A percentile compares a stretch with the other conserved stretches of the same genome.
These are phyloP conservation scores for Pogostemon cablin DNA, from an alignment of 257 asterid species.

Conservation along the genomic window DNA sequence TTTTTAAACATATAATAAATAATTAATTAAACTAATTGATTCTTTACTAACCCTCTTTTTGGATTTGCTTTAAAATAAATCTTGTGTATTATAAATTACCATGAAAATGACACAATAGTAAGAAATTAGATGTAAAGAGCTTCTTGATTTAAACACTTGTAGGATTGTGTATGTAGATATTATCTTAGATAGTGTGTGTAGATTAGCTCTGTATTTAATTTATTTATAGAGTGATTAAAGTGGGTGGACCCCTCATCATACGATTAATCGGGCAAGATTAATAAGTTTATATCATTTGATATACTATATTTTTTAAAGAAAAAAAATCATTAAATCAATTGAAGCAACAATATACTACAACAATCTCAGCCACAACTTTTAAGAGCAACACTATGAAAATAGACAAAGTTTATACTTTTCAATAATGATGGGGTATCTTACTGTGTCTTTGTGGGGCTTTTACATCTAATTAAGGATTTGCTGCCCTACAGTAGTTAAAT, in stretches of 20 bases:
- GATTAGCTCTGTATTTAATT: too few species aligned
- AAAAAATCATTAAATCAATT: background rate
- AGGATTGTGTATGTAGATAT: too few species aligned
- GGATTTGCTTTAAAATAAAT: background rate
- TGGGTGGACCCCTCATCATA: too few species aligned
- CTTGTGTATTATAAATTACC: background rate
- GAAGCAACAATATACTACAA: background rate
- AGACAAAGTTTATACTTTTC: slow-evolving; percentile 15
- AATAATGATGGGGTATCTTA: slow-evolving; percentile 11
- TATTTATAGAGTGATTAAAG: too few species aligned
- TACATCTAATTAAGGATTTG: background rate
- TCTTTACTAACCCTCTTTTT: background rate
- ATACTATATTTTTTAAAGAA: background rate
- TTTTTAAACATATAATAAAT: slow-evolving; percentile 17
- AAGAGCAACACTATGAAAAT: slow-evolving; percentile 13
- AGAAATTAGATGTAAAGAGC: background rate
- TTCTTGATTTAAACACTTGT: too few species aligned
- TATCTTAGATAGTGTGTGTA: too few species aligned
- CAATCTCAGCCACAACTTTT: slow-evolving; percentile 13
- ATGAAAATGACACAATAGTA: background rate
- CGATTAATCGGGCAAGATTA: too few species aligned
- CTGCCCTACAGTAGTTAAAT: background rate
- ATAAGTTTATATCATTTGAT: background rate
- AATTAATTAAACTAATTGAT: background rate
- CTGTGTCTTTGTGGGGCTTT: slow-evolving; percentile 22